These are phyloP conservation scores for Meripilus lineatus DNA, from an alignment of 1,284 basidiomycete species.

Conservation along the genomic window DNA sequence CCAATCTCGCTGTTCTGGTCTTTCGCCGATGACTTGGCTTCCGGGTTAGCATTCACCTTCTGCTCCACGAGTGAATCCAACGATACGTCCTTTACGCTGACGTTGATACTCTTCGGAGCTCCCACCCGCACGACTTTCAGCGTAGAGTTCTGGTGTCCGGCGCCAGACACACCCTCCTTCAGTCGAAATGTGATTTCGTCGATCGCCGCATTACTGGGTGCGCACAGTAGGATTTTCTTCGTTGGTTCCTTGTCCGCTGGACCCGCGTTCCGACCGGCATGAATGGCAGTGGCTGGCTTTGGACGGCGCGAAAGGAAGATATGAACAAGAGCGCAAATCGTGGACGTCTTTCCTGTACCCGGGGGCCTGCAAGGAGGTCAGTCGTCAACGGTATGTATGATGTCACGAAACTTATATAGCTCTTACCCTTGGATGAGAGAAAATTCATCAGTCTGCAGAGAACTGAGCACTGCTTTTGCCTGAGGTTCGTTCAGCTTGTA, in stretches of 20 bases:
- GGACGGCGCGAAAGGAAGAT: conserved; percentile 69
- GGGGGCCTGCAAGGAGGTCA: conserved; percentile 73
- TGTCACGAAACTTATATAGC: not conserved
- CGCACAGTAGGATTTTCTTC: conserved; percentile 88
- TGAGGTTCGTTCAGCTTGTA: conserved; percentile 93
- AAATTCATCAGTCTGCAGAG: conserved; percentile 77
- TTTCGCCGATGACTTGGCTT: conserved; percentile 32
- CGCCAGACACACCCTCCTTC: conserved; percentile 69
- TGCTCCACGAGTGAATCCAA: conserved; percentile 85
- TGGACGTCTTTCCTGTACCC: conserved; percentile 98
- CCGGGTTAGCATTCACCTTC: conserved; percentile 53
- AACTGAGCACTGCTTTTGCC: conserved; percentile 82
- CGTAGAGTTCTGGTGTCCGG: conserved; percentile 48
- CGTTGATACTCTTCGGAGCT: conserved; percentile 73
- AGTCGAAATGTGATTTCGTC: conserved; percentile 93
- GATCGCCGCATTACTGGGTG: conserved; percentile 98
- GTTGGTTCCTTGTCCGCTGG: conserved; percentile 45
- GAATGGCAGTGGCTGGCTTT: conserved; percentile 42
- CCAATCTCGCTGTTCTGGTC: conserved; percentile 53
- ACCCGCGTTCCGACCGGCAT: conserved; percentile 36
- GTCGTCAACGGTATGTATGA: not conserved
- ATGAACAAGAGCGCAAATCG: conserved; percentile 93
- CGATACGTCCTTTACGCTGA: conserved; percentile 82
- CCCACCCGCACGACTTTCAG: conserved; percentile 91
- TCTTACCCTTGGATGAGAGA: conserved; percentile 91